Conservation (phyloP, 768 basidiomycete species). For the Trametes gibbosa region DNA sequence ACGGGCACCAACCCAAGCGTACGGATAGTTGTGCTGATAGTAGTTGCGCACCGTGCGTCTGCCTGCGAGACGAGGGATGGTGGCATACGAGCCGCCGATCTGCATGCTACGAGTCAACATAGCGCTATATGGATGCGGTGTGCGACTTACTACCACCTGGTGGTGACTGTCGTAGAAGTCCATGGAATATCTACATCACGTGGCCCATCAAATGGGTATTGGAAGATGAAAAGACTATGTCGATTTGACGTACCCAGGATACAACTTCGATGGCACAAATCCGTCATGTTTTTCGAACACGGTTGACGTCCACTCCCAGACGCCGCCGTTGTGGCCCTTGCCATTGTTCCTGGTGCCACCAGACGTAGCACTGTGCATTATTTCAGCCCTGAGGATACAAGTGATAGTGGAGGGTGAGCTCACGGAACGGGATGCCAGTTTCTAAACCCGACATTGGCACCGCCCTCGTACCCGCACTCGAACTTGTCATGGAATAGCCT, state of each 20-base stretch:
- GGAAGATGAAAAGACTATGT: neutral
- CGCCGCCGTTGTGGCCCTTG: constrained; percentile 85
- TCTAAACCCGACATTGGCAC: constrained; percentile 81
- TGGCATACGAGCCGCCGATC: constrained; percentile 90
- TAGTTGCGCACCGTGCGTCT: constrained; percentile 82
- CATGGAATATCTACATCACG: constrained; percentile 56
- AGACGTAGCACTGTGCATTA: constrained; percentile 56
- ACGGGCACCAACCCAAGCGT: constrained; percentile 80
- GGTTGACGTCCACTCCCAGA: constrained; percentile 98
- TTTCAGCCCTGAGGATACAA: neutral
- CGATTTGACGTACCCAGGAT: constrained; percentile 67
- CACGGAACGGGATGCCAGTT: constrained; percentile 95
- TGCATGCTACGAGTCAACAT: constrained; percentile 28
- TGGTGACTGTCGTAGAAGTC: constrained; percentile 93
- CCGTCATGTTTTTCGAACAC: constrained; percentile 68
- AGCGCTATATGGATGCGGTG: neutral
- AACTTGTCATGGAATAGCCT: constrained; percentile 75
- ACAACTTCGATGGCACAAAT: constrained; percentile 70
- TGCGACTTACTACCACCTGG: constrained; percentile 73
- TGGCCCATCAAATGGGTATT: neutral
- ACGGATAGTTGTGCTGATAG: constrained; percentile 90
- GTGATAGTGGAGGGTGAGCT: constrained; percentile 32
- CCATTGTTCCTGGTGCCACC: constrained; percentile 50
- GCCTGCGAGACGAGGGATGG: constrained; percentile 77
- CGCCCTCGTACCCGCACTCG: constrained; percentile 69